phyloP scores from a whole-genome alignment of 805 yeast genomes.

The Brettanomyces anomalus region DNA sequence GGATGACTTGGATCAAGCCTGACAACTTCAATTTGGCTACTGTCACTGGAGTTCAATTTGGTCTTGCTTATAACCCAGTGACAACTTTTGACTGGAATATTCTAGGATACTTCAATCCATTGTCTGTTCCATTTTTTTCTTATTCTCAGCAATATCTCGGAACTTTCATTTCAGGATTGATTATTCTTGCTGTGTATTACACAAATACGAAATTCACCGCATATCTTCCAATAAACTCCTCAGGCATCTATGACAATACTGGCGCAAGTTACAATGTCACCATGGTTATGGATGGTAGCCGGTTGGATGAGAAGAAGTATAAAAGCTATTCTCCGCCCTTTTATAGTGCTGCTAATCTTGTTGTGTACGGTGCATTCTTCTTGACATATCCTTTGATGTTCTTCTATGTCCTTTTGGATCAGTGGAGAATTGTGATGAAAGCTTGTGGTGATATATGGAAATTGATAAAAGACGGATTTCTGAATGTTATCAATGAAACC shows the following conservation, averaged over 20 bases:
- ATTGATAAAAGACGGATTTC: conserved; percentile 1
- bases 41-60: conserved; percentile 52
- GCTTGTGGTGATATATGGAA: conserved; percentile 6
- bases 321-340: conserved; percentile 55
- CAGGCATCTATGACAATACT: conserved; percentile 42
- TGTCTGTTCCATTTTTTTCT: conserved; percentile 50
- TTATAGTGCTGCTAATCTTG: conserved; percentile 46
- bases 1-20: conserved; percentile 62
- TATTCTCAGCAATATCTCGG: conserved; percentile 36
- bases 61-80: conserved; percentile 57
- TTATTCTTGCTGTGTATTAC: conserved; percentile 44
- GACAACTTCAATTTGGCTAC: conserved; percentile 52
- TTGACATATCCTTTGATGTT: conserved; percentile 58
- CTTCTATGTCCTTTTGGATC: conserved; percentile 48
- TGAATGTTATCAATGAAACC: neutral
- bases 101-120: conserved; percentile 48
- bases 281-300: conserved; percentile 35
- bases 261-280: conserved; percentile 41
- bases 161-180: conserved; percentile 43
- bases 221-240: conserved; percentile 48
- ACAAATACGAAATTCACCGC: conserved; percentile 42
- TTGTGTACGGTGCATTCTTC: conserved; percentile 54
- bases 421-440: conserved; percentile 38
- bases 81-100: conserved; percentile 61
- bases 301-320: conserved; percentile 41